Evolutionary conservation across 805 yeast genomes (phyloP).

Genomic region (Metschnikowia rubicola): DNA sequence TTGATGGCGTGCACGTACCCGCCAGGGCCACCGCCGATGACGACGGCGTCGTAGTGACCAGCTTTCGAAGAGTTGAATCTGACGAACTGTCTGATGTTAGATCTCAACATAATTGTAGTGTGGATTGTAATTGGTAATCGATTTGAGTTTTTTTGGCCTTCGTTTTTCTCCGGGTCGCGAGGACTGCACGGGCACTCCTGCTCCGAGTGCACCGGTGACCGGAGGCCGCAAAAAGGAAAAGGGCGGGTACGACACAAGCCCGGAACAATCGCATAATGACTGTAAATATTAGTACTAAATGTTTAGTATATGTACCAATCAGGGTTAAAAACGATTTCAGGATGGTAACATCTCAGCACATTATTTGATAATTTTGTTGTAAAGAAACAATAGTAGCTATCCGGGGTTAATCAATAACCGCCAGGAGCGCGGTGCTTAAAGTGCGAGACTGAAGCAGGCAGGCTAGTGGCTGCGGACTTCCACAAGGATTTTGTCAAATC

Average conservation of each 20-base stretch:
- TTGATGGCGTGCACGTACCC: constrained; percentile 99
- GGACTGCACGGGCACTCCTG: constrained; percentile 11
- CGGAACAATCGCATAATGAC: no score
- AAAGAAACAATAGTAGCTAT: no score
- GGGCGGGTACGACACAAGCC: no score
- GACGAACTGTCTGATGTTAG: constrained; percentile 31
- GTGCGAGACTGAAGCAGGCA: not conserved
- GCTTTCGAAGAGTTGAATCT: constrained; percentile 43
- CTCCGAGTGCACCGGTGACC: constrained; percentile 2
- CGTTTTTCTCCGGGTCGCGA: constrained; percentile 9
- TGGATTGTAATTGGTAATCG: not conserved
- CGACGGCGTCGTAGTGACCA: constrained; percentile 79
- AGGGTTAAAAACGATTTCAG: no score
- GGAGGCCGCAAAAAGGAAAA: no score
- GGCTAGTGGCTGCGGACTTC: no score
- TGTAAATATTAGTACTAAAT: no score
- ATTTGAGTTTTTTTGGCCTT: constrained; percentile 1
- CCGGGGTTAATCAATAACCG: not conserved
- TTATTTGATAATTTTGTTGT: no score
- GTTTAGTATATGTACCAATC: no score
- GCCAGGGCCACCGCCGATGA: constrained; percentile 99
- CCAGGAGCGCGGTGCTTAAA: constrained; percentile 1
- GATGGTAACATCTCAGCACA: no score
- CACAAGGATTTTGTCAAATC: not conserved
- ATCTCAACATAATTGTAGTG: constrained; percentile 18